Evolutionary conservation across 164 flowering plant genomes (phyloP).

Genomic region (Saururus chinensis): DNA sequence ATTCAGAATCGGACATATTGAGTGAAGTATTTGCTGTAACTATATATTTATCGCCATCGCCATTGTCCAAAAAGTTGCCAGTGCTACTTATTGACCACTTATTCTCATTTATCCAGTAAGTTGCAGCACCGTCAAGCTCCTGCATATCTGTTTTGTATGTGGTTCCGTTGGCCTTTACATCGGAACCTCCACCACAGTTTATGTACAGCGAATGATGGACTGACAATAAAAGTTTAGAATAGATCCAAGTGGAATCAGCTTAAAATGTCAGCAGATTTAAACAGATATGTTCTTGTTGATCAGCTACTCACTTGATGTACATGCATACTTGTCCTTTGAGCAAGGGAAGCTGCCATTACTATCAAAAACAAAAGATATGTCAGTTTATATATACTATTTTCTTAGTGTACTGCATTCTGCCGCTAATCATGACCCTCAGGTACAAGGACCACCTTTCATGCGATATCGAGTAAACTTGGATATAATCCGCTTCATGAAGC

Average conservation of each 20-base stretch:
- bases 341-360: neutral
- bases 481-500: too few species aligned
- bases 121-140: slow-evolving; percentile 4
- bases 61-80: slow-evolving; percentile 44
- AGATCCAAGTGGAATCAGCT: neutral
- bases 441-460: too few species aligned
- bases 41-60: slow-evolving; percentile 8
- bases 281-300: neutral
- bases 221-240: neutral
- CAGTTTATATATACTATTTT: neutral
- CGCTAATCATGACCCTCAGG: too few species aligned
- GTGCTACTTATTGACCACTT: slow-evolving; percentile 63
- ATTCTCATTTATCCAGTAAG: slow-evolving; percentile 6
- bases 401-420: too few species aligned
- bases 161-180: slow-evolving; percentile 3
- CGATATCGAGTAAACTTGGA: too few species aligned
- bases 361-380: too few species aligned
- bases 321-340: neutral
- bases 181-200: slow-evolving; percentile 31
- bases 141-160: slow-evolving; percentile 12
- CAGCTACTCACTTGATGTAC: neutral
- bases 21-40: slow-evolving; percentile 16
- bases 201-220: slow-evolving; percentile 21
- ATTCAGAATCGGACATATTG: slow-evolving; percentile 8
- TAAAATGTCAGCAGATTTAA: neutral